Evolutionary conservation across 164 flowering plant species (phyloP).

Genomic region (Amborella trichopoda): DNA sequence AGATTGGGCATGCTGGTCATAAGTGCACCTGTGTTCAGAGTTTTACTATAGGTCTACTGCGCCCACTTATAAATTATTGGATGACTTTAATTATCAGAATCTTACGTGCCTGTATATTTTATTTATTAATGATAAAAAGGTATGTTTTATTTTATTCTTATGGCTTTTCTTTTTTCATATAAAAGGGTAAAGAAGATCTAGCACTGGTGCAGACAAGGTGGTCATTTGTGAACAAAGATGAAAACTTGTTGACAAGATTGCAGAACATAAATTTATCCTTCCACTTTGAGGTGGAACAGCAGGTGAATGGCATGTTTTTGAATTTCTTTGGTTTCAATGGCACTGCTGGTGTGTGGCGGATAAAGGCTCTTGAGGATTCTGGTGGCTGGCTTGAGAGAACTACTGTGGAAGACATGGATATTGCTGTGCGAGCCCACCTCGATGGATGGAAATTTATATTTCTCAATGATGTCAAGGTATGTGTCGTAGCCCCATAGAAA

Average conservation of each 20-base stretch:
- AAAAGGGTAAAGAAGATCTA: constrained; percentile 48
- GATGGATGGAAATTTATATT: constrained; percentile 74
- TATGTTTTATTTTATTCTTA: neutral
- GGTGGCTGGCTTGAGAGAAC: constrained; percentile 91
- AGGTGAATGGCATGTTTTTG: constrained; percentile 67
- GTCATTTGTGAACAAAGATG: constrained; percentile 77
- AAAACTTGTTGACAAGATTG: constrained; percentile 68
- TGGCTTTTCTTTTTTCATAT: neutral
- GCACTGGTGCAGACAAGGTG: constrained; percentile 80
- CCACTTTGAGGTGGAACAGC: constrained; percentile 87
- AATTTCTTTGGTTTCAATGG: constrained; percentile 81
- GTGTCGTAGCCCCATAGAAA: neutral
- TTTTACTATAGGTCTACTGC: too few relatives aligned
- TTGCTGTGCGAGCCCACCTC: constrained; percentile 78
- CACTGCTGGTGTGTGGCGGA: constrained; percentile 84
- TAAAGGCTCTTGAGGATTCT: constrained; percentile 66
- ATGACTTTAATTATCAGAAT: too few relatives aligned
- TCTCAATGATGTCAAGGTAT: constrained; percentile 75
- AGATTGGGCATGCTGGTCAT: too few relatives aligned
- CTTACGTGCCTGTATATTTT: too few relatives aligned
- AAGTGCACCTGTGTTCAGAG: too few relatives aligned
- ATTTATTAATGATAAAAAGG: neutral
- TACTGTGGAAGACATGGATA: constrained; percentile 83
- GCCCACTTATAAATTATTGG: too few relatives aligned
- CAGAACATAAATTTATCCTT: constrained; percentile 71